Percentiles rank a stretch among this genome's conserved stretches.
Conservation (phyloP, 768 basidiomycete genomes). For the Tremella mesenterica region DNA sequence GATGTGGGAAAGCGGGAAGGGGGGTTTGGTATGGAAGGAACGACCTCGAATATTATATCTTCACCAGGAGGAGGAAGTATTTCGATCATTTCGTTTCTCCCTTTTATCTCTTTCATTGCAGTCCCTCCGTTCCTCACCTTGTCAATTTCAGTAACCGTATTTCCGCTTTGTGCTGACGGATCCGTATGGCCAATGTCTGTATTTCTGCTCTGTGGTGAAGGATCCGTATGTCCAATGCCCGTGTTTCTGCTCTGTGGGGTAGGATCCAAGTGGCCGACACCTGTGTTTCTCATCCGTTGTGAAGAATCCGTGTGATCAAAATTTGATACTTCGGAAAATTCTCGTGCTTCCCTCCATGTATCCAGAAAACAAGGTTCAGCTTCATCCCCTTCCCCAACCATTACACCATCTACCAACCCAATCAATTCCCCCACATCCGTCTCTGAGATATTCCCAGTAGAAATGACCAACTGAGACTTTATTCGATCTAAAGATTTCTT, state of each 20-base stretch:
- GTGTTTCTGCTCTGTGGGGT: too few relatives aligned
- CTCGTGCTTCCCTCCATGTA: constrained; percentile 8
- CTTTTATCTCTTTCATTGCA: constrained; percentile 5
- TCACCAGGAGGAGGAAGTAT: constrained; percentile 24
- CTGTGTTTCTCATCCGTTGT: too few relatives aligned
- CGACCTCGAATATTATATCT: constrained; percentile 33
- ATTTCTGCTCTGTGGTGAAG: too few relatives aligned
- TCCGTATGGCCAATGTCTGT: too few relatives aligned
- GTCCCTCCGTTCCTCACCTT: background rate
- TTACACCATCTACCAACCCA: background rate
- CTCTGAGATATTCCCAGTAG: background rate
- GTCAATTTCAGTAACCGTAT: background rate
- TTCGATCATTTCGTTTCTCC: background rate
- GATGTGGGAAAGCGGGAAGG: too few relatives aligned
- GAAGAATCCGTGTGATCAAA: background rate
- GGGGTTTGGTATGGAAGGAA: background rate
- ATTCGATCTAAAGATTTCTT: constrained; percentile 17
- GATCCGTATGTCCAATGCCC: too few relatives aligned
- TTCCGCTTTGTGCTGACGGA: background rate
- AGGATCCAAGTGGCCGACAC: too few relatives aligned
- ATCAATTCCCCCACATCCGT: background rate
- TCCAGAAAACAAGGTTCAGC: constrained; percentile 1
- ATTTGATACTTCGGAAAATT: background rate
- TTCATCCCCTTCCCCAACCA: background rate
- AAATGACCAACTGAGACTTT: background rate